Evolutionary conservation across 2,329 filamentous ascomycete species (phyloP).

Genomic region (Gaeumannomyces sp.): DNA sequence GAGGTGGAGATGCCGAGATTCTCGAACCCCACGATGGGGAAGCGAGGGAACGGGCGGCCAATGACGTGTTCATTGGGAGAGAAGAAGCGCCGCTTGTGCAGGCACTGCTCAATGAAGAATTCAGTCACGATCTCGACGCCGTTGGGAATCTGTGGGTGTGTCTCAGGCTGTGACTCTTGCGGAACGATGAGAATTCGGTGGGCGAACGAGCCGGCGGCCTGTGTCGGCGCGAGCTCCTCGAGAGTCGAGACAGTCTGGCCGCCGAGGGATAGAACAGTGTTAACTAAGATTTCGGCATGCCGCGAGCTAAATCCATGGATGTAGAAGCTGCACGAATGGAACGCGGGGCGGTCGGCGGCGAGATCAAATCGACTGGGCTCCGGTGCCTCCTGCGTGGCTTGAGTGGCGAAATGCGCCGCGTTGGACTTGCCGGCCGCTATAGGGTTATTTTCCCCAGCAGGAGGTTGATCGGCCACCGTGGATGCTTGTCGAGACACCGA

Average conservation of each 20-base stretch:
- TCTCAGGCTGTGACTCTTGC: conserved; percentile 40
- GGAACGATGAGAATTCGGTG: conserved; percentile 50
- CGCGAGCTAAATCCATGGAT: conserved; percentile 52
- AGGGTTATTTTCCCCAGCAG: neutral
- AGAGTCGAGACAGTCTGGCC: conserved; percentile 38
- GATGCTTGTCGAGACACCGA: neutral
- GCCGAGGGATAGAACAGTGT: conserved; percentile 42
- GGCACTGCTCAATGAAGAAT: conserved; percentile 87
- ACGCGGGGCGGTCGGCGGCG: conserved; percentile 22
- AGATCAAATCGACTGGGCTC: neutral
- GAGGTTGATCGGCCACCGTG: neutral
- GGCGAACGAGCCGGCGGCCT: conserved; percentile 22
- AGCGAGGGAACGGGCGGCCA: conserved; percentile 67
- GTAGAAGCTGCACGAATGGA: conserved; percentile 50
- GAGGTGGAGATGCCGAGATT: conserved; percentile 71
- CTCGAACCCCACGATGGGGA: conserved; percentile 64
- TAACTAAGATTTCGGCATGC: conserved; percentile 41
- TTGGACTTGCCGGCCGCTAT: neutral
- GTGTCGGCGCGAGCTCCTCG: conserved; percentile 30
- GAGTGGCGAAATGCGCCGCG: neutral
- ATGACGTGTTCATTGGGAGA: conserved; percentile 65
- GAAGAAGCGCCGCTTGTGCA: conserved; percentile 68
- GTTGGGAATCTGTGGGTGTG: conserved; percentile 34
- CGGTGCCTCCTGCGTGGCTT: neutral
- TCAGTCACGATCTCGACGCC: conserved; percentile 63